These are phyloP conservation scores for Suhomyces coccinellae DNA, from an alignment of 1,139 yeast species.

Conservation along the genomic window DNA sequence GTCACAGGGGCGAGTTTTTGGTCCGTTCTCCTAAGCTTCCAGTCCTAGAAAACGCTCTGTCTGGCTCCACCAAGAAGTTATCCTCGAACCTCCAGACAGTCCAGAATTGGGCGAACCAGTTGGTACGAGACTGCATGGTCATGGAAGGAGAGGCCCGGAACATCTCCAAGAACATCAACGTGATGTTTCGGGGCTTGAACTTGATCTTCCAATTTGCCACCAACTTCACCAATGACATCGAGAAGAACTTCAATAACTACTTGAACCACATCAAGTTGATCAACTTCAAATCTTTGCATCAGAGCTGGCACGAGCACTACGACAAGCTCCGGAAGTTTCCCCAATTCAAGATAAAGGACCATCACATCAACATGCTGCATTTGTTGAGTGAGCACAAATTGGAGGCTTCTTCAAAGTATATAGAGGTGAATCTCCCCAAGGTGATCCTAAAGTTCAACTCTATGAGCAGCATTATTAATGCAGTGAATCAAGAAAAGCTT, in stretches of 20 bases:
- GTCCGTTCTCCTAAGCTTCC: slow-evolving; percentile 14
- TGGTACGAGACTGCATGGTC: slow-evolving; percentile 22
- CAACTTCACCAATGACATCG: slow-evolving; percentile 50
- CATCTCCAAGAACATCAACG: slow-evolving; percentile 32
- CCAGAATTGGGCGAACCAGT: slow-evolving; percentile 31
- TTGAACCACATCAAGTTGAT: slow-evolving; percentile 49
- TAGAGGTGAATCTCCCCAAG: slow-evolving; percentile 30
- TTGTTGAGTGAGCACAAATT: slow-evolving; percentile 30
- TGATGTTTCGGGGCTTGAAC: slow-evolving; percentile 52
- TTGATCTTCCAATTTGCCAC: slow-evolving; percentile 61
- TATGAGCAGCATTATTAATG: slow-evolving; percentile 33
- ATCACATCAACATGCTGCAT: slow-evolving; percentile 22
- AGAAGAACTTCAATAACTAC: slow-evolving; percentile 52
- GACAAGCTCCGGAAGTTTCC: slow-evolving; percentile 41
- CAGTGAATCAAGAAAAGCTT: slow-evolving; percentile 30
- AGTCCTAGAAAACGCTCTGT: not conserved
- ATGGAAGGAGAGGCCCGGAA: slow-evolving; percentile 24
- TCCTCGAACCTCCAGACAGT: slow-evolving; percentile 25
- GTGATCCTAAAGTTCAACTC: slow-evolving; percentile 40
- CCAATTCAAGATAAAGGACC: slow-evolving; percentile 20
- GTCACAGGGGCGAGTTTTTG: slow-evolving; percentile 1
- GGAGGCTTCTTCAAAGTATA: slow-evolving; percentile 23
- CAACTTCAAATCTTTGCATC: slow-evolving; percentile 46
- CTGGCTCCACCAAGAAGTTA: slow-evolving; percentile 17
- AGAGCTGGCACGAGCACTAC: slow-evolving; percentile 51